Evolutionary conservation across 306 rosid genomes (phyloP), one percentile per base, ranked within the genome.

Genomic region (Cicer bijugum): DNA sequence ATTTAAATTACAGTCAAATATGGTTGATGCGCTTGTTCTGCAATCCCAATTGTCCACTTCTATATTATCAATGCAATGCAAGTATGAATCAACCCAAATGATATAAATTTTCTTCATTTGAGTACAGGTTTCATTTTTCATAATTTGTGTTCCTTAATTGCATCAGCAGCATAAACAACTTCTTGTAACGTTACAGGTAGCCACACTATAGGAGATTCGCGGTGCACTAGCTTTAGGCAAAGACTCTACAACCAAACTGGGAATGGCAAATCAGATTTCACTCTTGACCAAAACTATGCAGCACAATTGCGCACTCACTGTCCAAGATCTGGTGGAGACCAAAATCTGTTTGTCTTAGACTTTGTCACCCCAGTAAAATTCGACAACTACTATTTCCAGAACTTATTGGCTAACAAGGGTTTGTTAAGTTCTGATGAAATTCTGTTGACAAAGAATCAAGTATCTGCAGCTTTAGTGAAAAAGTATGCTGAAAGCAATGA

Each of bases 141-240:
- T 4, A 28, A 58, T 10, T 72, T 57, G 20, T 28, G 33, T 15
- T 43, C 39, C 9, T 1, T 53, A 37, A 47, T 15, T 56, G 56
- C 56, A 16, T 12, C 40, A 17, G 17, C 0, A 7, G 35, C 9
- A 40, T 61, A 48, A 69, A 38, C 58, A 64, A 39, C 9, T 44
- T 42, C 57, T 23, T 39, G 17, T 12, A 6, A 14, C 47, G 76
- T 73, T 83, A 48, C 51, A 91, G 97, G 99, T 75, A 85, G 97
- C 69, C 99, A 94, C 88, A 94, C 97, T 2, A 91, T 91, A 12
- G 99, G 99, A 65, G 78, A 94, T 72, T 48, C 96, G 1, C 62
- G 97, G 16, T 94, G 99, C 85, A 87, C 99, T 37, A 87, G 89
- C 78, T 94, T 94, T 89, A 86, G 96, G 82, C 99, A 94, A 84